Percentiles rank a stretch among this genome's conserved stretches.
phyloP scores from a whole-genome alignment of 176 grass and related monocot genomes.

The Guadua angustifolia region DNA sequence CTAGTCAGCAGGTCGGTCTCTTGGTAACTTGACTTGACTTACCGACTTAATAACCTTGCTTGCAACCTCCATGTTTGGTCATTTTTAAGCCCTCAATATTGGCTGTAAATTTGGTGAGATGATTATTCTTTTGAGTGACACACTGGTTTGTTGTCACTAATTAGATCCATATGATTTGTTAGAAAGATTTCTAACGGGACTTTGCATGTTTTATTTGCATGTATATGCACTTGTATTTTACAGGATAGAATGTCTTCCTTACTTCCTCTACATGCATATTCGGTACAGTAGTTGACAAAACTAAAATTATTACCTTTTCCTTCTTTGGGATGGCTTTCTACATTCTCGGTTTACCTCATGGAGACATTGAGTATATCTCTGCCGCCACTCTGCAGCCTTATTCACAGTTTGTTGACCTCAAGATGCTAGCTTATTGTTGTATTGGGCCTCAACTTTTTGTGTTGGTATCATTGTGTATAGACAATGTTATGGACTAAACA shows the following conservation, averaged over 20 bases:
- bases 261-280: background rate
- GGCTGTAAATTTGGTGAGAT: background rate
- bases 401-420: background rate
- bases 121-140: background rate
- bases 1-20: too few relatives aligned
- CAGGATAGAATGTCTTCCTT: background rate
- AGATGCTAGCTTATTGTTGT: background rate
- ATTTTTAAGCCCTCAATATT: background rate
- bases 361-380: background rate
- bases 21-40: too few relatives aligned
- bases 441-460: background rate
- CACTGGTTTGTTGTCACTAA: background rate
- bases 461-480: background rate
- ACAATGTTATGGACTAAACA: background rate
- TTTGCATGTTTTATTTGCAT: too few relatives aligned
- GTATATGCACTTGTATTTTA: background rate
- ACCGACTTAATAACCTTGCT: too few relatives aligned
- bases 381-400: background rate
- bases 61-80: background rate
- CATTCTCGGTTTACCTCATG: background rate
- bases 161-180: background rate
- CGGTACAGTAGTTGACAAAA: background rate
- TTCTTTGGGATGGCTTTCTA: background rate
- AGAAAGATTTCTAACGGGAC: background rate
- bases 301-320: background rate